Base-by-base conservation (phyloP, 768 basidiomycete genomes). In the Favolaschia claudopus region DNA sequence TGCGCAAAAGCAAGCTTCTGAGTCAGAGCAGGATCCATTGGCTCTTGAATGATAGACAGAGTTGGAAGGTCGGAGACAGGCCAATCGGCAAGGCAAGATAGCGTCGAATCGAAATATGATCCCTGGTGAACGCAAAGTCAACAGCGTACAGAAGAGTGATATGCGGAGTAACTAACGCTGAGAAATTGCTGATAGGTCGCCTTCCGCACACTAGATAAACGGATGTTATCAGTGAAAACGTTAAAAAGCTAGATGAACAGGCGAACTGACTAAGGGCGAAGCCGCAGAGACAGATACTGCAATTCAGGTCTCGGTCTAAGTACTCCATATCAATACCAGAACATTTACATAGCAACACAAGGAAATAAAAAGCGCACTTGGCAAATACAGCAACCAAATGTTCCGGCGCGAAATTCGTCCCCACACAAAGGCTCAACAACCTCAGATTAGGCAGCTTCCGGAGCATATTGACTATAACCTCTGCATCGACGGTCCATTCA, bases 171-270 rank as follows among this genome's bases (percentile, higher is more conserved):
- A 34, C 67, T 47, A 54, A 85, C 90, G 76, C 87, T 89, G 34
- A 93, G 82, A 70, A 96, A 95, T 59, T 91, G 91, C 63, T 88
- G 87, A 70, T 95, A 96, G 1, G 84, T 88, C 1, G 92, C 89
- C 69, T 79, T 84, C 65, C 88, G 82, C 10, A 92, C 88, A 48
- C 90, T 89, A 60, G 9, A 37, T 7, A 37, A 20, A 33, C 38
- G 38, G 24, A 55, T 48, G 22, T 31, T 20, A 50, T 54, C 48
- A 56, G 28, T 40, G 50, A 29, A 32, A 3, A 46, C 38, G 17
- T 22, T 4, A 32, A 55, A 22, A 29, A 37, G 22, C 22, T 27
- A 10, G 34, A 15, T 12, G 33, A 17, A n/a, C n/a, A 40, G 6
- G 13, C 27, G 2, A 14, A 74, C 89, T 75, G 69, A 92, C 89